These are phyloP conservation scores for Talaromyces verruculosus DNA, from an alignment of 2,329 filamentous ascomycete genomes.

Conservation along the genomic window DNA sequence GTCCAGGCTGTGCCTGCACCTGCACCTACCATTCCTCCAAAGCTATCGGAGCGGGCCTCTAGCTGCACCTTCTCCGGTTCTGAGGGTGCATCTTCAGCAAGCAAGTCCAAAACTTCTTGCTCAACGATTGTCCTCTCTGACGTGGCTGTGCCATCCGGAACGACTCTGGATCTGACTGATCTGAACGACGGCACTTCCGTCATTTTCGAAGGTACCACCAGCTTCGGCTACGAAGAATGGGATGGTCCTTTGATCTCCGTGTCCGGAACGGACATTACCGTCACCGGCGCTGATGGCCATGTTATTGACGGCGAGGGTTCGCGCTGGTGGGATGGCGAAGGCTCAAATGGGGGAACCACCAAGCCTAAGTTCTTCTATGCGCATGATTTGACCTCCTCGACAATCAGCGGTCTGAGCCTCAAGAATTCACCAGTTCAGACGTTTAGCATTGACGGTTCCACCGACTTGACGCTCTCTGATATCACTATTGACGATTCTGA, in stretches of 20 bases:
- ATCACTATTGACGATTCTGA: slow-evolving; percentile 60
- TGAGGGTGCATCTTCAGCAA: slow-evolving; percentile 26
- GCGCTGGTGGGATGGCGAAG: slow-evolving; percentile 63
- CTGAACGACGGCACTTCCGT: slow-evolving; percentile 22
- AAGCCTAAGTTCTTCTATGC: slow-evolving; percentile 66
- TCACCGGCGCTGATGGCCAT: slow-evolving; percentile 54
- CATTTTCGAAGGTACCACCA: slow-evolving; percentile 56
- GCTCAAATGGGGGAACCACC: slow-evolving; percentile 59
- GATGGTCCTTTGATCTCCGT: slow-evolving; percentile 62
- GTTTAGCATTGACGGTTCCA: slow-evolving; percentile 33
- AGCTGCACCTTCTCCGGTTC: slow-evolving; percentile 10
- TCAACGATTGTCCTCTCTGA: slow-evolving; percentile 36
- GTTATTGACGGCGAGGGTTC: slow-evolving; percentile 58
- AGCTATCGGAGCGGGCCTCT: not conserved
- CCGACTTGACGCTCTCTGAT: slow-evolving; percentile 50
- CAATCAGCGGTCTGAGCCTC: slow-evolving; percentile 34
- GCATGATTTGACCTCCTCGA: slow-evolving; percentile 32
- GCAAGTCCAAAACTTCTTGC: slow-evolving; percentile 31
- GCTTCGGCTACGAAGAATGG: slow-evolving; percentile 67
- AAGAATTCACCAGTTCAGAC: slow-evolving; percentile 39
- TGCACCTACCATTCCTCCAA: not conserved
- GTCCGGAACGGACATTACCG: slow-evolving; percentile 56
- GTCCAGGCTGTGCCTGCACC: not conserved
- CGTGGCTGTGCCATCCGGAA: slow-evolving; percentile 34
- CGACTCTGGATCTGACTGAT: slow-evolving; percentile 36